These are phyloP conservation scores for Aspergillus eucalypticola DNA, from an alignment of 2,329 filamentous ascomycete genomes.

Conservation along the genomic window DNA sequence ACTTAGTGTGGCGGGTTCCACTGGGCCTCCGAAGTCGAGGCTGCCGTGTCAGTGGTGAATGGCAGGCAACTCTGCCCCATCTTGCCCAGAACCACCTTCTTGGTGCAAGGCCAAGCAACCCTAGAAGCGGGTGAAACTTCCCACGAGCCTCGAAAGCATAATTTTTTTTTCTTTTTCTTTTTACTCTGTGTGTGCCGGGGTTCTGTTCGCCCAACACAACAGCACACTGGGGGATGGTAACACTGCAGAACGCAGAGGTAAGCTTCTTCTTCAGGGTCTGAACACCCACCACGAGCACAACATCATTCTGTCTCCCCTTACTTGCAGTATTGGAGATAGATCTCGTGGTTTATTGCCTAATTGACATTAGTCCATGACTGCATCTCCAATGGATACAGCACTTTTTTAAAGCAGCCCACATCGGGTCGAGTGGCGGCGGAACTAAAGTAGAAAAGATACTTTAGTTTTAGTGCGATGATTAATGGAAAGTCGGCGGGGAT, in stretches of 20 bases:
- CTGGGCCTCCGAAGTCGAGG: conserved; percentile 5
- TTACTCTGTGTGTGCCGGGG: no score
- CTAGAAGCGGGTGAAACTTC: conserved; percentile 2
- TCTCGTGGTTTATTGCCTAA: conserved; percentile 12
- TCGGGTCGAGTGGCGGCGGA: conserved; percentile 12
- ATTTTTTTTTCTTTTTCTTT: not conserved
- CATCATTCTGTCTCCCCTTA: not conserved
- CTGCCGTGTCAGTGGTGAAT: conserved; percentile 11
- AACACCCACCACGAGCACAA: no score
- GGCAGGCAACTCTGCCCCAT: not conserved
- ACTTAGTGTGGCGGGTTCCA: conserved; percentile 8
- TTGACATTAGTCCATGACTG: not conserved
- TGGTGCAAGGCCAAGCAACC: not conserved
- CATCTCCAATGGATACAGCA: not conserved
- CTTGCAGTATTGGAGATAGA: not conserved
- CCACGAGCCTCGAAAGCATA: not conserved
- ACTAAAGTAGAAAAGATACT: not conserved
- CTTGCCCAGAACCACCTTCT: not conserved
- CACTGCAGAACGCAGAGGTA: no score
- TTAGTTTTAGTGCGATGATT: conserved; percentile 8
- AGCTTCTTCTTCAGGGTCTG: no score
- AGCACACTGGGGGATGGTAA: no score
- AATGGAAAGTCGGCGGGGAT: not conserved
- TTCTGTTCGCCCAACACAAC: no score
- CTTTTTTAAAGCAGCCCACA: not conserved